A percentile compares a stretch with the other conserved stretches of the same genome.
These are phyloP conservation scores for Halenospora varia DNA, from an alignment of 495 filamentous ascomycete genomes.

Conservation along the genomic window DNA sequence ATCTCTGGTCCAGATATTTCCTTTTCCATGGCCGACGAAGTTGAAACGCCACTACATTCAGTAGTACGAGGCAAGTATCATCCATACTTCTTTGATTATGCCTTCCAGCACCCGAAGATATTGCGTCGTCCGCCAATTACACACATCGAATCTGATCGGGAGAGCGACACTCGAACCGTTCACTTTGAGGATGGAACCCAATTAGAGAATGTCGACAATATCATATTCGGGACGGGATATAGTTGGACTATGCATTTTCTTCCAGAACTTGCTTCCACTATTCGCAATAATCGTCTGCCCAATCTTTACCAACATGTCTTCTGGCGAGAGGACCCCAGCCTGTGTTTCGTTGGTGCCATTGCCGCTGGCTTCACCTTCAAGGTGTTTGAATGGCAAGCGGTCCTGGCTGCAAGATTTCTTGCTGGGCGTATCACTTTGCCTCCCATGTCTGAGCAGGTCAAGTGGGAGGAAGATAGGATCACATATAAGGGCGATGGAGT, in stretches of 20 bases:
- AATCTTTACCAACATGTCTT: constrained; percentile 55
- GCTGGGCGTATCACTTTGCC: constrained; percentile 41
- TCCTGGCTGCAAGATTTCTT: constrained; percentile 31
- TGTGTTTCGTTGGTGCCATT: constrained; percentile 32
- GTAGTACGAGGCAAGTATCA: constrained; percentile 26
- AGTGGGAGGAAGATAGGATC: constrained; percentile 50
- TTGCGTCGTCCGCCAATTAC: constrained; percentile 24
- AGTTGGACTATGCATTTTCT: constrained; percentile 52
- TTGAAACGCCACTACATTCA: constrained; percentile 26
- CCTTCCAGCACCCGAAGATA: constrained; percentile 49
- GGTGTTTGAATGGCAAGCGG: constrained; percentile 41
- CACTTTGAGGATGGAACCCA: constrained; percentile 46
- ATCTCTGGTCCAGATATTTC: constrained; percentile 78
- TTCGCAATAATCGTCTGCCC: constrained; percentile 49
- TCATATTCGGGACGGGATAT: constrained; percentile 59
- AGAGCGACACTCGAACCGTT: constrained; percentile 27
- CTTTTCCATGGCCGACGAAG: constrained; percentile 26
- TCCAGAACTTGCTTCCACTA: constrained; percentile 35
- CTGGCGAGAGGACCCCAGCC: constrained; percentile 37
- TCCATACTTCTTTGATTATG: constrained; percentile 17
- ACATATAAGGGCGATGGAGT: constrained; percentile 42
- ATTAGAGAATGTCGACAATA: constrained; percentile 45
- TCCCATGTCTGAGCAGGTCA: constrained; percentile 33
- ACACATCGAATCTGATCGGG: constrained; percentile 28
- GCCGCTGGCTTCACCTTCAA: constrained; percentile 33